phyloP scores from a whole-genome alignment of 2,329 filamentous ascomycete species.

The Hypoxylon sp. region DNA sequence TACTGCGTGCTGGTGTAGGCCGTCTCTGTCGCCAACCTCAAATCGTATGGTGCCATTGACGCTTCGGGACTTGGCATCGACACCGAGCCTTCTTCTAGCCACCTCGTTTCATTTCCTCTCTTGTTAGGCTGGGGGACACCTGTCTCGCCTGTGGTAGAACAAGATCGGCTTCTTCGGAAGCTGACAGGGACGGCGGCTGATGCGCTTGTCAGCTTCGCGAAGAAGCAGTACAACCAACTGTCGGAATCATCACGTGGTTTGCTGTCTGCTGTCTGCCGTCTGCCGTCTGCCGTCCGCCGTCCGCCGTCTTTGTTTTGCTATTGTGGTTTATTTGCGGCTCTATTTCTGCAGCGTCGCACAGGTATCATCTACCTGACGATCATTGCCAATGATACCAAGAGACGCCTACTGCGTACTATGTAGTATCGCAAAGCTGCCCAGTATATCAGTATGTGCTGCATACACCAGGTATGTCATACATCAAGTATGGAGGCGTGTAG shows the following conservation, averaged over 20 bases:
- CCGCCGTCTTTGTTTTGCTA: constrained; percentile 4
- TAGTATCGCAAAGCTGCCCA: too few relatives aligned
- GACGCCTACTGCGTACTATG: too few relatives aligned
- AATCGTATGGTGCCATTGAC: constrained; percentile 33
- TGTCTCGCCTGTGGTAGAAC: background rate
- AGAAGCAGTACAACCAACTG: constrained; percentile 14
- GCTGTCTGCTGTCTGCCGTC: too few relatives aligned
- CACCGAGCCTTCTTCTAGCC: constrained; percentile 16
- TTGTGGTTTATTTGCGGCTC: constrained; percentile 20
- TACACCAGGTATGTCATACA: too few relatives aligned
- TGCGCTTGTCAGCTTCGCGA: constrained; percentile 24
- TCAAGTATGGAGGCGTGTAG: too few relatives aligned
- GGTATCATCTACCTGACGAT: too few relatives aligned
- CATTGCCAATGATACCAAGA: too few relatives aligned
- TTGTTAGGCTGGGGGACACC: constrained; percentile 28
- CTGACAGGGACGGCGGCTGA: constrained; percentile 7
- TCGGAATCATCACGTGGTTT: constrained; percentile 17
- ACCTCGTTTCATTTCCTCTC: constrained; percentile 23
- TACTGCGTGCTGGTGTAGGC: constrained; percentile 23
- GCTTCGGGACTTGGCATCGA: constrained; percentile 21
- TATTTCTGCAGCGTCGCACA: background rate
- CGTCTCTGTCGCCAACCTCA: constrained; percentile 30
- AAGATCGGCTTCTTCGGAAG: constrained; percentile 15
- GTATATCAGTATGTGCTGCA: too few relatives aligned
- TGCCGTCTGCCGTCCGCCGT: too few relatives aligned